Evolutionary conservation across 768 basidiomycete genomes (phyloP).

Genomic region (Serendipita sp.): DNA sequence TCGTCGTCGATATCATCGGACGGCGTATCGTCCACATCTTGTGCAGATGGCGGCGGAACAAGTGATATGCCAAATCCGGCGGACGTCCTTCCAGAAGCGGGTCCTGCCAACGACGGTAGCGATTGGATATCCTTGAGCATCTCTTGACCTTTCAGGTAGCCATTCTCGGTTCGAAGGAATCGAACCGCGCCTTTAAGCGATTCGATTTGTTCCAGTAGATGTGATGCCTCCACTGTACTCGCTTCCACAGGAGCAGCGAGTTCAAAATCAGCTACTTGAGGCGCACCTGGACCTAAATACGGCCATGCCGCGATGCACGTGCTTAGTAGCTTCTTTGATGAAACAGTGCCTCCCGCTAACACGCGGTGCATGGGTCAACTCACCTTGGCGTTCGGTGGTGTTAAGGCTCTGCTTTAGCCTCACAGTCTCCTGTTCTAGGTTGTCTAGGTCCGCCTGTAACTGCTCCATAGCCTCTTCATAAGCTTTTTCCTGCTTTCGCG

Average conservation of each 20-base stretch:
- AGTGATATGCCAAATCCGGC: slow-evolving; percentile 10
- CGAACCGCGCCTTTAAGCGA: slow-evolving; percentile 81
- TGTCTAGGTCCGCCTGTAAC: slow-evolving; percentile 75
- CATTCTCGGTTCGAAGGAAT: slow-evolving; percentile 87
- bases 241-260: slow-evolving; percentile 48
- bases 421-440: slow-evolving; percentile 72
- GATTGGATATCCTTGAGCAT: slow-evolving; percentile 67
- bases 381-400: slow-evolving; percentile 54
- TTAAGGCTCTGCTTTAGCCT: slow-evolving; percentile 58
- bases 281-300: slow-evolving; percentile 27
- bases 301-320: too few species aligned
- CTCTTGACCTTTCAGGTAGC: slow-evolving; percentile 85
- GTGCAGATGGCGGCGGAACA: slow-evolving; percentile 46
- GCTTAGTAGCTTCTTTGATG: too few species aligned
- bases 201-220: slow-evolving; percentile 85
- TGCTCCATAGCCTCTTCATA: slow-evolving; percentile 92
- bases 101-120: slow-evolving; percentile 48
- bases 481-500: slow-evolving; percentile 73
- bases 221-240: slow-evolving; percentile 62
- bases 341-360: neutral
- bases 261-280: slow-evolving; percentile 41
- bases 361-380: slow-evolving; percentile 13
- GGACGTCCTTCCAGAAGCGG: slow-evolving; percentile 20
- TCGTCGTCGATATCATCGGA: slow-evolving; percentile 37
- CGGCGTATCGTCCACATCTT: slow-evolving; percentile 39